Evolutionary conservation across 208 protist species (phyloP).

Genomic region (Crithidia expoeki): DNA sequence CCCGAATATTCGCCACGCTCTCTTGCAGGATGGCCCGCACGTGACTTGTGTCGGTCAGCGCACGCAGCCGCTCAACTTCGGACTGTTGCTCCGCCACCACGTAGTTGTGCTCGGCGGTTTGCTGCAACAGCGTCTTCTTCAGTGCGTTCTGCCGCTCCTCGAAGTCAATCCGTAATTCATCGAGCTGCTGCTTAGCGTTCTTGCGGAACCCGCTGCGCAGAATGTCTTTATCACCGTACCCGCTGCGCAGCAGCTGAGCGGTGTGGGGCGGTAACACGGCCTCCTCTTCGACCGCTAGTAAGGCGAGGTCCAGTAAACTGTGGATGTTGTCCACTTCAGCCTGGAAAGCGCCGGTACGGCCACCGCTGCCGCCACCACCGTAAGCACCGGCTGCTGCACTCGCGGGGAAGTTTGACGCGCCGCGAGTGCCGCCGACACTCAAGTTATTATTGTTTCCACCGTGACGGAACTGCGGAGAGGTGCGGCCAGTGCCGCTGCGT

Average conservation of each 20-base stretch:
- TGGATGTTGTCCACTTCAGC: conserved; percentile 56
- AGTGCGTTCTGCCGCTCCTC: conserved; percentile 55
- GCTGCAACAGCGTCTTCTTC: conserved; percentile 55
- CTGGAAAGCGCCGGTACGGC: background rate
- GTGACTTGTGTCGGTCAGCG: conserved; percentile 59
- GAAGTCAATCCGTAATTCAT: conserved; percentile 51
- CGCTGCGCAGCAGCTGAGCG: conserved; percentile 26
- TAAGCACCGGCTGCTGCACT: background rate
- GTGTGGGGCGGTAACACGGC: conserved; percentile 37
- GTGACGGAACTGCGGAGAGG: conserved; percentile 4
- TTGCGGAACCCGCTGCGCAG: conserved; percentile 24
- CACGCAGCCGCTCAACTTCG: conserved; percentile 68
- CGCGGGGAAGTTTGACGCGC: background rate
- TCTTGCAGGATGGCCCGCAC: conserved; percentile 43
- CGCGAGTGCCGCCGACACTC: background rate
- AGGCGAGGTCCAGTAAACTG: conserved; percentile 82
- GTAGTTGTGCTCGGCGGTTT: conserved; percentile 51
- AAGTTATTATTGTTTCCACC: background rate
- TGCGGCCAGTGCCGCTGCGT: background rate
- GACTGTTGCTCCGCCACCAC: conserved; percentile 54
- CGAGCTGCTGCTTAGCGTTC: conserved; percentile 43
- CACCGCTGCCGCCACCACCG: background rate
- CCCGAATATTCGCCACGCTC: conserved; percentile 44
- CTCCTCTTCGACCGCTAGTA: conserved; percentile 87
- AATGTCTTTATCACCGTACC: conserved; percentile 26